Evolutionary conservation across 768 basidiomycete genomes (phyloP), one percentile per base, ranked within the genome.

Genomic region (Cystofilobasidium ferigula): DNA sequence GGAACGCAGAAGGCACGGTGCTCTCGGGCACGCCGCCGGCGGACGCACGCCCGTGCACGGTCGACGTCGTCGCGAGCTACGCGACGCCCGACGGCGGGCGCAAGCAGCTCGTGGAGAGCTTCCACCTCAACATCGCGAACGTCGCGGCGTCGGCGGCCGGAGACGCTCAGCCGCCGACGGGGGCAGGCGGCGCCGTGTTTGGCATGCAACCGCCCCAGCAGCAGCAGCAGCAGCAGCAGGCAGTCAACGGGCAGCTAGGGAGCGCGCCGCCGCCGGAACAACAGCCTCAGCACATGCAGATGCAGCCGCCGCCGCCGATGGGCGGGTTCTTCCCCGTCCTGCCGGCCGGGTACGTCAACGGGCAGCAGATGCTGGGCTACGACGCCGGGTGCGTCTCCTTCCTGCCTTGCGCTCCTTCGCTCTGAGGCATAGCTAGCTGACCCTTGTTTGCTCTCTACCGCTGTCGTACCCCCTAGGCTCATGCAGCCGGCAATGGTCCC

Each of bases 1-100:
- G 93, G 92, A 85, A 86, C 30, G 28, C 26, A 4, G 51, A 54
- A 70, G 83, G 74, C 38, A 71, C 70, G 42, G 71, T 85, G 59
- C 79, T 98, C 24, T 83, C 84, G 38, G 94, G 94, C 28, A 82
- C 84, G 43, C 90, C 91, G 24, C 58, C 70, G 20, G 40, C 48
- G 0, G 63, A 64, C 22, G 69, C 69, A 0, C 61, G 67, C n/a
- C 42, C 48, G 20, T 40, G 66, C 62, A 65, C 68, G 42, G 43
- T 73, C 51, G 63, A 70, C 43, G 69, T 68, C 7, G 47, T 73
- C 16, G 72, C 72, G 7, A 59, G 65, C 66, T 54, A 40, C 40
- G 10, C 40, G 10, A 54, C n/a, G 13, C 43, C 59, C 30, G 57
- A 61, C 20, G 36, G n/a, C 24, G 35, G 13, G 14, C n/a, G 10